Base-by-base conservation (phyloP, 202 grass and related monocot species). In the Zoysia matrella region DNA sequence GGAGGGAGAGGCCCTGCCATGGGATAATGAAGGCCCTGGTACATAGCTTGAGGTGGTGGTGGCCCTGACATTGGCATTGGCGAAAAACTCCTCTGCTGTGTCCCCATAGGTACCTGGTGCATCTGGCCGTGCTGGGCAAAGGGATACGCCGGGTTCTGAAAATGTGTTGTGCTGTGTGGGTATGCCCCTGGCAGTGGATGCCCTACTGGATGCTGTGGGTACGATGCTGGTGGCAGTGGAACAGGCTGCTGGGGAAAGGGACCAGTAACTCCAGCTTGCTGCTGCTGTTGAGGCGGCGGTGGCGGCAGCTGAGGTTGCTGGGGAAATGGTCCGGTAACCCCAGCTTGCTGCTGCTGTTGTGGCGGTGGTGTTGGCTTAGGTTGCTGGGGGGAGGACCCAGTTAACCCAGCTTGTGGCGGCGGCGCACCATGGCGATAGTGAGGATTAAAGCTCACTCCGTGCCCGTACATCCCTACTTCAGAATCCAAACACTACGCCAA, bases 401-500 rank as follows among this genome's bases (percentile, higher is more conserved):
- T 60, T 11, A 61, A 57, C 40, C 65, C 77, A 22, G 69, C 16
- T 73, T 86, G 88, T 0, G 61, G 73, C 15, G 74, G 83, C 1
- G 89, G 89, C 4, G 69, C 43, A 5, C 77, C 49, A 81, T 72
- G 83, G 64, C 60, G 40, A 41, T 77, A 91, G 63, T 76, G 89
- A 3, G 80, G 89, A 41, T 86, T 90, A 13, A 87, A 84, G 62
- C 43, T 77, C 67, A 85, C 85, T 75, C 92, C 86, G 63, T 85
- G 88, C 14, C 86, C 86, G 57, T 94, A 91, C 92, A 94, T 94
- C 80, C 63, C 82, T 40, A 53, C 51, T 57, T 80, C 72, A 5
- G 82, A 57, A 72, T 65, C 22, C 68, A 84, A 88, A 72, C 72
- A 52, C 53, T 85, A 3, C 0, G 52, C 3, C 30, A 57, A 86